Conservation (phyloP, 495 filamentous ascomycete species). For the Xylaria bambusicola region DNA sequence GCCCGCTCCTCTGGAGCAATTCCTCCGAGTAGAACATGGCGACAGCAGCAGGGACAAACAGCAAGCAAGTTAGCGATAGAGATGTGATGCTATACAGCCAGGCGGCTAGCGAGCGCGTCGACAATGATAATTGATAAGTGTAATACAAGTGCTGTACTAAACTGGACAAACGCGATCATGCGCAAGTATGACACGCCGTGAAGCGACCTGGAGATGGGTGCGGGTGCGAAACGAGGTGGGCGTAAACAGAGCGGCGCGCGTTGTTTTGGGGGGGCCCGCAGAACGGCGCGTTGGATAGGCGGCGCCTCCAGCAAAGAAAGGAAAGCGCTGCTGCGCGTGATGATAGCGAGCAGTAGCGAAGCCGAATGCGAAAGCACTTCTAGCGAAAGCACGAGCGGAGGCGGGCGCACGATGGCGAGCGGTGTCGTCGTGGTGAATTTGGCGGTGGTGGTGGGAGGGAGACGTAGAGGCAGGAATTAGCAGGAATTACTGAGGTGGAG, state of each 20-base stretch:
- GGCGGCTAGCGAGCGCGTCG: slow-evolving; percentile 12
- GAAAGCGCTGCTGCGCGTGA: slow-evolving; percentile 14
- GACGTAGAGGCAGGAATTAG: background rate
- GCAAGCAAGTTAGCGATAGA: slow-evolving; percentile 40
- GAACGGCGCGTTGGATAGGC: slow-evolving; percentile 19
- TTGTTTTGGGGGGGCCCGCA: slow-evolving; percentile 16
- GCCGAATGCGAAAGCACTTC: background rate
- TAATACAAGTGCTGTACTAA: slow-evolving; percentile 3
- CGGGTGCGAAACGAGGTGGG: background rate
- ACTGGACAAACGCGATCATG: background rate
- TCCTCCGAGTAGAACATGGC: slow-evolving; percentile 98
- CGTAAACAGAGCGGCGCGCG: slow-evolving; percentile 19
- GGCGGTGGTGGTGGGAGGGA: background rate
- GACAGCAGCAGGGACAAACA: slow-evolving; percentile 45
- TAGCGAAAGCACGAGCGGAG: background rate
- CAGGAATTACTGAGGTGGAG: slow-evolving; percentile 16
- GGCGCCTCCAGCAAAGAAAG: slow-evolving; percentile 11
- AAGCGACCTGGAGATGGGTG: background rate
- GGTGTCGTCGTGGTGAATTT: slow-evolving; percentile 8
- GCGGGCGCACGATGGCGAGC: background rate
- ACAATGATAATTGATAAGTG: slow-evolving; percentile 4
- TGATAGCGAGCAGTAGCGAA: background rate
- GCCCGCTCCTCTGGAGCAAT: slow-evolving; percentile 92
- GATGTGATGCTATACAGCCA: slow-evolving; percentile 22
- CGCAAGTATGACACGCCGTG: background rate